Evolutionary conservation across 1,139 yeast species (phyloP).

Genomic region (Candida sojae): DNA sequence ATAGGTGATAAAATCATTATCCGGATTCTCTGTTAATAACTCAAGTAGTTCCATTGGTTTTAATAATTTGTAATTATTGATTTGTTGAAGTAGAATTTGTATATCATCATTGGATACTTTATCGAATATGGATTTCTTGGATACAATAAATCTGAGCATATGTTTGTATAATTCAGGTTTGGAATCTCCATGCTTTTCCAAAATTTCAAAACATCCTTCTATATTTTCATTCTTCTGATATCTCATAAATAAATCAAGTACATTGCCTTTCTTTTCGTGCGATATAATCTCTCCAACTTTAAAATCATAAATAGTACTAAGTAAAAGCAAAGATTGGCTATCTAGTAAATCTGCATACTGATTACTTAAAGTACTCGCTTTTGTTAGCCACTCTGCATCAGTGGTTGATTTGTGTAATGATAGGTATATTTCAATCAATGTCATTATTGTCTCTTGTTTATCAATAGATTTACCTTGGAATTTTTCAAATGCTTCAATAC

Average conservation of each 20-base stretch:
- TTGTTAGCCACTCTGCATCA: conserved; percentile 56
- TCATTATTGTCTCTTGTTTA: conserved; percentile 69
- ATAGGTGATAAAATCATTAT: conserved; percentile 64
- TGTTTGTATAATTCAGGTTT: conserved; percentile 68
- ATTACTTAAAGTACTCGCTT: conserved; percentile 58
- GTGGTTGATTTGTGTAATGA: conserved; percentile 50
- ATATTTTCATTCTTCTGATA: conserved; percentile 62
- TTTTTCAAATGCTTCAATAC: conserved; percentile 74
- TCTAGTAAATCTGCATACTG: conserved; percentile 51
- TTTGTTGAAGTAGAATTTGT: conserved; percentile 48
- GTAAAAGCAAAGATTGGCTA: conserved; percentile 57
- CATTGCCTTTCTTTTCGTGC: conserved; percentile 47
- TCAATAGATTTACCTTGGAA: conserved; percentile 75
- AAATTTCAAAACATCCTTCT: conserved; percentile 54
- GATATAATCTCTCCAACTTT: conserved; percentile 46
- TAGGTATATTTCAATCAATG: conserved; percentile 81
- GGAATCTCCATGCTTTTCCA: conserved; percentile 59
- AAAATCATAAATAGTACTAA: conserved; percentile 67
- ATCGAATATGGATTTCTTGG: conserved; percentile 54
- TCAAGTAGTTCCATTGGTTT: conserved; percentile 79
- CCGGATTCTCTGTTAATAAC: conserved; percentile 39
- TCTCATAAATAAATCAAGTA: conserved; percentile 67
- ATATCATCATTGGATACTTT: conserved; percentile 52
- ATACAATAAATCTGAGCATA: conserved; percentile 66
- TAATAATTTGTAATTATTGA: conserved; percentile 56